Percentiles rank a stretch among this genome's conserved stretches.
phyloP scores from a whole-genome alignment of 2,329 filamentous ascomycete species.

The Neoascochyta sp. region DNA sequence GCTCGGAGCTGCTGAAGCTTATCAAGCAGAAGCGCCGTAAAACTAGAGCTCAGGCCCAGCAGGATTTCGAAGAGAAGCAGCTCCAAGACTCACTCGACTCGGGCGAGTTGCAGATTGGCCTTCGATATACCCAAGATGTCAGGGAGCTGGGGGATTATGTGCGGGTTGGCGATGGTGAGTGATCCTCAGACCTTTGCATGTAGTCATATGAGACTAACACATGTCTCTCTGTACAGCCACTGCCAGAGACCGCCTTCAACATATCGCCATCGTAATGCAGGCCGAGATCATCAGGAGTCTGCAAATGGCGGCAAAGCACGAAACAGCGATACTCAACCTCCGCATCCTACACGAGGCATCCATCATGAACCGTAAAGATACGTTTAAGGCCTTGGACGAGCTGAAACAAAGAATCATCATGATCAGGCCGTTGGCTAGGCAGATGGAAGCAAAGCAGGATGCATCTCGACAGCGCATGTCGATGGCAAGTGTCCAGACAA shows the following conservation, averaged over 20 bases:
- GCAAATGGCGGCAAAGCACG: conserved; percentile 36
- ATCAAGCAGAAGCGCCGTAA: conserved; percentile 37
- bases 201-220: conserved; percentile 2
- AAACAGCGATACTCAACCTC: conserved; percentile 32
- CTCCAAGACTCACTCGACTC: conserved; percentile 39
- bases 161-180: conserved; percentile 40
- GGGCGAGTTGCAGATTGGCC: conserved; percentile 35
- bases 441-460: conserved; percentile 7
- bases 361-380: conserved; percentile 34
- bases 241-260: conserved; percentile 36
- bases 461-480: conserved; percentile 6
- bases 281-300: conserved; percentile 40
- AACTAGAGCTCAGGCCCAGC: conserved; percentile 17
- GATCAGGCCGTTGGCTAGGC: conserved; percentile 18
- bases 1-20: conserved; percentile 36
- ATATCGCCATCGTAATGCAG: conserved; percentile 41
- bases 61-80: conserved; percentile 37
- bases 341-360: conserved; percentile 37
- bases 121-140: conserved; percentile 32
- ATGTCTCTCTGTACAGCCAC: conserved; percentile 22
- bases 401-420: conserved; percentile 38
- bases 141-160: conserved; percentile 37
- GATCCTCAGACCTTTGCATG: conserved; percentile 12
- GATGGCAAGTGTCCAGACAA: conserved; percentile 12
- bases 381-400: conserved; percentile 34